These are phyloP conservation scores for Calocybe indica DNA, from an alignment of 768 basidiomycete species.

Conservation along the genomic window DNA sequence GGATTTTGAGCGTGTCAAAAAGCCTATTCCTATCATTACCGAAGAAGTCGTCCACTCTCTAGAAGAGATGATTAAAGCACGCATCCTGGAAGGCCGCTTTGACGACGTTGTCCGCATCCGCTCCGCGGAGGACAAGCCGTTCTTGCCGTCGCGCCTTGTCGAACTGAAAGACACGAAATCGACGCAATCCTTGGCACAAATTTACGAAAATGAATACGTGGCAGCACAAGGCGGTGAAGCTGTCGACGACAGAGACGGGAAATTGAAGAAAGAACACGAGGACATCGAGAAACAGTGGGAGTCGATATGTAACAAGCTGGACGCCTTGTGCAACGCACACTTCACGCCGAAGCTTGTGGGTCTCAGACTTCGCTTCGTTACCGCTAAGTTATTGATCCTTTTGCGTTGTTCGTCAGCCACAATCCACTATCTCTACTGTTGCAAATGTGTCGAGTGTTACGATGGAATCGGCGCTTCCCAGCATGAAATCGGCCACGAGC, in stretches of 20 bases:
- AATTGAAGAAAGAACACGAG: slow-evolving; percentile 81
- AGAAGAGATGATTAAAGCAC: slow-evolving; percentile 86
- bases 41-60: slow-evolving; percentile 77
- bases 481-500: slow-evolving; percentile 63
- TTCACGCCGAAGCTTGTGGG: slow-evolving; percentile 90
- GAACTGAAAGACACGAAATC: slow-evolving; percentile 90
- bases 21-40: slow-evolving; percentile 83
- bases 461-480: slow-evolving; percentile 89
- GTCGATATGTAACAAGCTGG: slow-evolving; percentile 78
- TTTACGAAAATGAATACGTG: slow-evolving; percentile 91
- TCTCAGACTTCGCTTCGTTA: slow-evolving; percentile 3
- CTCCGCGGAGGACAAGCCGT: slow-evolving; percentile 76
- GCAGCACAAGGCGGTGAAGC: slow-evolving; percentile 53
- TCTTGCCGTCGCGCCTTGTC: slow-evolving; percentile 84
- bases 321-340: slow-evolving; percentile 91
- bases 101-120: slow-evolving; percentile 90
- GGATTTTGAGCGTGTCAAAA: slow-evolving; percentile 88
- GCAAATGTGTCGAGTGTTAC: slow-evolving; percentile 76
- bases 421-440: slow-evolving; percentile 78
- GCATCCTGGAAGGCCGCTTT: slow-evolving; percentile 80
- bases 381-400: too few relatives aligned
- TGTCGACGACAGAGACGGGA: slow-evolving; percentile 81
- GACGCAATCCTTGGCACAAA: slow-evolving; percentile 84
- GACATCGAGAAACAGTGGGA: slow-evolving; percentile 85
- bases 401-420: slow-evolving; percentile 51